Percentiles rank a stretch among this genome's conserved stretches.
Conservation (phyloP, 148 eudicot genomes). For the Rhododendron molle region DNA sequence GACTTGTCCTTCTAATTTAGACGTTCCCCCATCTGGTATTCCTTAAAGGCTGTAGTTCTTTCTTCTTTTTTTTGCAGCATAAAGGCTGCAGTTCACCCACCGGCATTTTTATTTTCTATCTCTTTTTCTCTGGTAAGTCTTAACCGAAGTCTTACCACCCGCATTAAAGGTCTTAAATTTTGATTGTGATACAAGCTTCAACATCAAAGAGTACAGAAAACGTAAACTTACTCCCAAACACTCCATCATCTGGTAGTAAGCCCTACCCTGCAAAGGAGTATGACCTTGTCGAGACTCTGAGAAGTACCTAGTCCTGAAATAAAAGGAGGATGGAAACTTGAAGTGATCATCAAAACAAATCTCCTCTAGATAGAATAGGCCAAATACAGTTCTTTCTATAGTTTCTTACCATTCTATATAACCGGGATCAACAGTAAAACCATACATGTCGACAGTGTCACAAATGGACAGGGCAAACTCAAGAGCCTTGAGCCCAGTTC, state of each 20-base stretch:
- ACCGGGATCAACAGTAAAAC: constrained; percentile 99
- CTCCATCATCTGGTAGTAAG: constrained; percentile 99
- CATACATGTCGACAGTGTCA: constrained; percentile 92
- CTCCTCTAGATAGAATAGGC: neutral
- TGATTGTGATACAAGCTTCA: neutral
- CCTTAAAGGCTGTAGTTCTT: too few relatives aligned
- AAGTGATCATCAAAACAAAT: neutral
- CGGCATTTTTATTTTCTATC: neutral
- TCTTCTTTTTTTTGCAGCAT: too few relatives aligned
- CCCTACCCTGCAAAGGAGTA: constrained; percentile 96
- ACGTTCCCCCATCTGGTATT: too few relatives aligned
- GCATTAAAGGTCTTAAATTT: neutral
- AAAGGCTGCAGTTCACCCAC: neutral
- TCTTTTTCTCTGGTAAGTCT: neutral
- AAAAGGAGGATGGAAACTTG: neutral
- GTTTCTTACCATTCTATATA: constrained; percentile 85
- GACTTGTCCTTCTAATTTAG: too few relatives aligned
- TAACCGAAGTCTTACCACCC: neutral
- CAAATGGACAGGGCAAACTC: constrained; percentile 96
- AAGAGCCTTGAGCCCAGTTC: constrained; percentile 98
- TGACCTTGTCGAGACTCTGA: constrained; percentile 98
- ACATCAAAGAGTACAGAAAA: constrained; percentile 4
- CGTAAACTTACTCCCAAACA: constrained; percentile 82
- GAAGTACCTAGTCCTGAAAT: constrained; percentile 90
- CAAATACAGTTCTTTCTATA: too few relatives aligned